These are phyloP conservation scores for Paxillus ammoniavirescens DNA, from an alignment of 768 basidiomycete species.

Conservation along the genomic window DNA sequence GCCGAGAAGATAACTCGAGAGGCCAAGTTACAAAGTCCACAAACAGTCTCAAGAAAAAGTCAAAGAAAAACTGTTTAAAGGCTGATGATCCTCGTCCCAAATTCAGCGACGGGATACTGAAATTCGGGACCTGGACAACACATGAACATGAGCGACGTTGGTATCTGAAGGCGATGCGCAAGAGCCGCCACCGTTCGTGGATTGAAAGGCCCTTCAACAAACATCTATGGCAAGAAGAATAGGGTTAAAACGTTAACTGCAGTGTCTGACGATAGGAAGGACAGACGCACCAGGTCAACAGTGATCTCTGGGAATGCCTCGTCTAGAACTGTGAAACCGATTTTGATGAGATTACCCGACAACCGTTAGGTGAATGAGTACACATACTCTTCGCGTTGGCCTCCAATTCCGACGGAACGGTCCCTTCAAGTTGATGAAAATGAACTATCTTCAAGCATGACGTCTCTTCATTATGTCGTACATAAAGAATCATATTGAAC, in stretches of 20 bases:
- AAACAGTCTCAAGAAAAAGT: not conserved
- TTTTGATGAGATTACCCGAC: not conserved
- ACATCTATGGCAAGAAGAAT: constrained; percentile 32
- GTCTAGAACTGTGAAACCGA: constrained; percentile 42
- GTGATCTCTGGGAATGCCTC: constrained; percentile 67
- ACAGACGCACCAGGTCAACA: constrained; percentile 49
- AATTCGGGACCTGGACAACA: constrained; percentile 52
- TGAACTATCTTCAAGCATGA: constrained; percentile 67
- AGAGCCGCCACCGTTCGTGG: constrained; percentile 49
- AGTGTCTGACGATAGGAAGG: not conserved
- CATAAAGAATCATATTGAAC: constrained; percentile 65
- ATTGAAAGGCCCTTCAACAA: constrained; percentile 44
- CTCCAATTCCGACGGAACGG: constrained; percentile 68
- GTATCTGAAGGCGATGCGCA: constrained; percentile 46
- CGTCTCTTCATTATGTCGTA: constrained; percentile 67
- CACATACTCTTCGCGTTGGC: constrained; percentile 63
- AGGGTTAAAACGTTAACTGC: not conserved
- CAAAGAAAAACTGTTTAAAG: constrained; percentile 4
- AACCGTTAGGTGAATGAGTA: not conserved
- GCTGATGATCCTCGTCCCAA: constrained; percentile 50
- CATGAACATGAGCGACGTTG: constrained; percentile 62
- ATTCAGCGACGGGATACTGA: constrained; percentile 42
- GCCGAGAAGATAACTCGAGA: too few relatives aligned
- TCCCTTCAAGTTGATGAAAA: constrained; percentile 46
- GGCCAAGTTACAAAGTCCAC: too few relatives aligned